Conservation (phyloP, 495 filamentous ascomycete species). For the Penicillium macrosclerotiorum region DNA sequence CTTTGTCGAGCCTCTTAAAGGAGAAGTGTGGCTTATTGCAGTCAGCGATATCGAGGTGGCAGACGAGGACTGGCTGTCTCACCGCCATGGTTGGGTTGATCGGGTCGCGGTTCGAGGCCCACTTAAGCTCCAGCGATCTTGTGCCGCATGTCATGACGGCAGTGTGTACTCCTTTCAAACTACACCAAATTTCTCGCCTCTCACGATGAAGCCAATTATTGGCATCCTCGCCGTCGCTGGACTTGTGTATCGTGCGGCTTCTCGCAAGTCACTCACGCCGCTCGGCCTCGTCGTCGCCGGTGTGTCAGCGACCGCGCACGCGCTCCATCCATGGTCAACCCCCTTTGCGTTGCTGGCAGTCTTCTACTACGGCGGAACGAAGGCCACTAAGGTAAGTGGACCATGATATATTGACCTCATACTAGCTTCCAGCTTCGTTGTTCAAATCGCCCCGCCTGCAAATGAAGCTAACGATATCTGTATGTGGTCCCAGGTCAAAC, state of each 20-base stretch:
- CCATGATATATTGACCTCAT: no score
- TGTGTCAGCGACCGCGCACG: slow-evolving; percentile 74
- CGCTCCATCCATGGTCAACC: slow-evolving; percentile 86
- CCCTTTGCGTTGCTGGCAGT: slow-evolving; percentile 77
- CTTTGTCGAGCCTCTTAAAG: no score
- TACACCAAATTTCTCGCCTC: not conserved
- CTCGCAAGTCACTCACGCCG: slow-evolving; percentile 73
- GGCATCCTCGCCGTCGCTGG: slow-evolving; percentile 61
- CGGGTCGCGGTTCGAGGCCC: no score
- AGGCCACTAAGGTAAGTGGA: slow-evolving; percentile 70
- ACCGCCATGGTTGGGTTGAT: no score
- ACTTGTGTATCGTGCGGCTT: slow-evolving; percentile 68
- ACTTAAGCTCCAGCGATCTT: no score
- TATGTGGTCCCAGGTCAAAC: slow-evolving; percentile 61
- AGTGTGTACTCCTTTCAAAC: no score
- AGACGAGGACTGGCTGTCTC: no score
- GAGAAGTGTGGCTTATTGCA: no score
- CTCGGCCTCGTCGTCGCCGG: slow-evolving; percentile 65
- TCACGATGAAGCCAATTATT: slow-evolving; percentile 66
- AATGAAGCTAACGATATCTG: slow-evolving; percentile 5
- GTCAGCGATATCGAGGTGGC: no score
- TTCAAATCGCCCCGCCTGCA: no score
- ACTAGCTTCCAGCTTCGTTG: no score
- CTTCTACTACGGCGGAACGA: slow-evolving; percentile 84
- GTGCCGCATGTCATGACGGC: no score